Evolutionary conservation across 164 flowering plant genomes (phyloP).

Genomic region (Liriodendron chinense): DNA sequence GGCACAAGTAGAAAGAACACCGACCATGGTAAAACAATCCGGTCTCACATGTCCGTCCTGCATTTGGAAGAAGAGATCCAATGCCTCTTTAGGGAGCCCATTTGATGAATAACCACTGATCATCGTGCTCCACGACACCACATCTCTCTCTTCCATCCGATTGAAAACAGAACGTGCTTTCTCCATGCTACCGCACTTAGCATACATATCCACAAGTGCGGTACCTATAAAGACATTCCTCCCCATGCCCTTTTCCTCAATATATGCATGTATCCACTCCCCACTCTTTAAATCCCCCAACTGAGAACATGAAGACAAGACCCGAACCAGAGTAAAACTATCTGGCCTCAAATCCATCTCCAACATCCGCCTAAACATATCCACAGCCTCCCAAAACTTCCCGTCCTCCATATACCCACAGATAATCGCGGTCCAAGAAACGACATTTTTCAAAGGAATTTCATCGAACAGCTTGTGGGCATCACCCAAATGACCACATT

Average conservation of each 20-base stretch:
- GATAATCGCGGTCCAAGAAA: constrained; percentile 36
- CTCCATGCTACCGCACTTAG: constrained; percentile 33
- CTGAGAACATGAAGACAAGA: constrained; percentile 27
- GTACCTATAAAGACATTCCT: constrained; percentile 28
- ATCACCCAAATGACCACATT: constrained; percentile 14
- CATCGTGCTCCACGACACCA: constrained; percentile 30
- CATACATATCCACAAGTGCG: constrained; percentile 31
- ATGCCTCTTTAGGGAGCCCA: constrained; percentile 33
- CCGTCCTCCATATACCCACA: constrained; percentile 21
- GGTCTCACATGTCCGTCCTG: constrained; percentile 24
- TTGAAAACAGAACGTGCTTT: constrained; percentile 27
- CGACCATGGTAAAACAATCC: constrained; percentile 36
- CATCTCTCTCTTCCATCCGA: constrained; percentile 28
- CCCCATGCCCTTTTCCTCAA: constrained; percentile 21
- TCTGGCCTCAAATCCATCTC: constrained; percentile 24
- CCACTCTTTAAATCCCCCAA: constrained; percentile 28
- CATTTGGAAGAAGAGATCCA: constrained; percentile 29
- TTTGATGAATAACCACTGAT: constrained; percentile 30
- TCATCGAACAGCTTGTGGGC: constrained; percentile 28
- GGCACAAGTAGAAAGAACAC: constrained; percentile 33
- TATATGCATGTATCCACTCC: constrained; percentile 19
- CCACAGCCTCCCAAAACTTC: constrained; percentile 20
- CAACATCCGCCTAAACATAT: constrained; percentile 18
- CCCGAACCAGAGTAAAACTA: constrained; percentile 29
- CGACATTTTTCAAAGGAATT: constrained; percentile 25